These are phyloP conservation scores for Boletus pseudopeckii DNA, from an alignment of 768 basidiomycete species.

Conservation along the genomic window DNA sequence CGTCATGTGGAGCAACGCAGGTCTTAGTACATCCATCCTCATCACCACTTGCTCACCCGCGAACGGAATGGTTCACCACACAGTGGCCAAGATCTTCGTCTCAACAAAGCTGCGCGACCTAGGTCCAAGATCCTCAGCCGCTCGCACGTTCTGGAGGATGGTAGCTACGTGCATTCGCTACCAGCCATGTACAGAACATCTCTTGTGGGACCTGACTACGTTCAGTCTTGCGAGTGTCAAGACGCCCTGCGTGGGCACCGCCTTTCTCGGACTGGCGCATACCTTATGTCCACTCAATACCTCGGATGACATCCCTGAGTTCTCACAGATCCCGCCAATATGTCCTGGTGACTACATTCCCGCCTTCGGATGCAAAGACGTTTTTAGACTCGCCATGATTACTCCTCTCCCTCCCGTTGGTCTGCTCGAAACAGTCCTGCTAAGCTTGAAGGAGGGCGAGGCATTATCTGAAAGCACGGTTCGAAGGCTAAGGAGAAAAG, in stretches of 20 bases:
- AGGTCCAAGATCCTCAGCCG: constrained; percentile 22
- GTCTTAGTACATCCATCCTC: constrained; percentile 26
- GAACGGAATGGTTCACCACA: constrained; percentile 29
- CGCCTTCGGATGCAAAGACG: constrained; percentile 1
- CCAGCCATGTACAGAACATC: constrained; percentile 18
- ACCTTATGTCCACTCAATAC: not conserved
- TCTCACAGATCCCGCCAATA: constrained; percentile 15
- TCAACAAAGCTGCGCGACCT: constrained; percentile 25
- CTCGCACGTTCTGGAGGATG: constrained; percentile 25
- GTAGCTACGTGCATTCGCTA: constrained; percentile 25
- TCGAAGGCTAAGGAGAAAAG: constrained; percentile 24
- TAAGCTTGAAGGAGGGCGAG: constrained; percentile 25
- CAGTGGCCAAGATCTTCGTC: constrained; percentile 25
- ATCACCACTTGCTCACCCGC: constrained; percentile 22
- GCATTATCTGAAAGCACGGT: constrained; percentile 24
- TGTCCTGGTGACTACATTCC: constrained; percentile 7
- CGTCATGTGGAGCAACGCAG: constrained; percentile 27
- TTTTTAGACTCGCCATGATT: constrained; percentile 10
- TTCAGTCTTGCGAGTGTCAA: constrained; percentile 27
- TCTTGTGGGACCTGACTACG: constrained; percentile 17
- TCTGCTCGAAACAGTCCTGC: constrained; percentile 18
- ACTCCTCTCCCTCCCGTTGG: constrained; percentile 23
- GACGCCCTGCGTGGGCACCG: constrained; percentile 17
- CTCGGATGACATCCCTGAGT: constrained; percentile 22
- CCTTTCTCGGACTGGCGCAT: constrained; percentile 21